Evolutionary conservation across 768 basidiomycete genomes (phyloP), one percentile per base, ranked within the genome.

Genomic region (Macrocybe gigantea): DNA sequence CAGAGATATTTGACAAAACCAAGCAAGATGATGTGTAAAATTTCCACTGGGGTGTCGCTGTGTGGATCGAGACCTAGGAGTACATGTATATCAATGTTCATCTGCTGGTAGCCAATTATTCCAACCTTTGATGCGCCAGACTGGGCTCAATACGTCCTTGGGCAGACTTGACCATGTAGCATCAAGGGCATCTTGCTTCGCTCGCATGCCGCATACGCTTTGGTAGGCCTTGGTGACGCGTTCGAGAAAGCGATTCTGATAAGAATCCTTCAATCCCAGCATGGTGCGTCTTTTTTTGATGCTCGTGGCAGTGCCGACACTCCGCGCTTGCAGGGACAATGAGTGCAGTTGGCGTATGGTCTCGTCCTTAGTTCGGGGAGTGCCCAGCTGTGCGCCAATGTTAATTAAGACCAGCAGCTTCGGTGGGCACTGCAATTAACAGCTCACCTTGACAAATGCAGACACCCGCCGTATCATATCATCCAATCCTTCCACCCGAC

Each of bases 1-100:
- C 75, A 78, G 30, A 73, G 63, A 49, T 77, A 78, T 41, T 77
- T 77, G 42, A 76, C 62, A 54, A 74, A 64, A 0, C 74, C 73
- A 1, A 75, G 65, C 0, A 76, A 58, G 22, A 74, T 55, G 3
- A 69, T 66, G 52, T 76, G 74, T 0, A 75, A 57, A 15, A 74
- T 69, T 48, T 75, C 71, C 0, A 73, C 68, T 4, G 73, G 72
- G 1, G 73, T 71, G 49, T 75, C 73, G 8, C 33, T 43, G 49
- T 75, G 65, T 1, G 73, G 65, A 51, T 78, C 67, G 0, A 76
- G 49, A 3, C 61, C 73, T 74, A 47, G 40, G 10, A 11, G 8
- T 11, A 30, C 8, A 41, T 15, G 9, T 15, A 10, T 15, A 22
- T 41, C 14, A 9, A 15, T 43, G 8, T 43, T 15, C 30, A 39